Evolutionary conservation across 345 rosid species (phyloP).

Genomic region (Rhizophora apiculata): DNA sequence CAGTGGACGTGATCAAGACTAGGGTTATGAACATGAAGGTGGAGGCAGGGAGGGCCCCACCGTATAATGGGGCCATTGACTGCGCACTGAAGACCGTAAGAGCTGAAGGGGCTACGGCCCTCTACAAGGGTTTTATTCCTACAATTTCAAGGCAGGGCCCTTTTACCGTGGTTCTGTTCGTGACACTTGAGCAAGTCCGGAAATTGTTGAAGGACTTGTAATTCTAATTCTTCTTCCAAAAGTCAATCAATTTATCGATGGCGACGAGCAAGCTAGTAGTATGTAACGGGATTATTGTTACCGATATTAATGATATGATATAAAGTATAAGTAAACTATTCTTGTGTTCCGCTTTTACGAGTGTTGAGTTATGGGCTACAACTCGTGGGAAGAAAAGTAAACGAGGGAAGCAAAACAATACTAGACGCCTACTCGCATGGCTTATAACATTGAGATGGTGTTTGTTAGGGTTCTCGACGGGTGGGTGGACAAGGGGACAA

Average conservation of each 20-base stretch:
- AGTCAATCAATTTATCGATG: not conserved
- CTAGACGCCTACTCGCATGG: too few relatives aligned
- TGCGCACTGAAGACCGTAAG: slow-evolving; percentile 64
- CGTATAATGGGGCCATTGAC: slow-evolving; percentile 62
- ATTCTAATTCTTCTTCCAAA: slow-evolving; percentile 15
- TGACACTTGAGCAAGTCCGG: slow-evolving; percentile 72
- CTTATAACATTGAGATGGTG: too few relatives aligned
- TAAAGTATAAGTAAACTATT: too few relatives aligned
- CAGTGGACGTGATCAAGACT: slow-evolving; percentile 81
- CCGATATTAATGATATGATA: too few relatives aligned
- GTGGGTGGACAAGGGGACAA: too few relatives aligned
- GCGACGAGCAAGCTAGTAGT: too few relatives aligned
- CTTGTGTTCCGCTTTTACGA: too few relatives aligned
- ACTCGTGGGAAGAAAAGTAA: too few relatives aligned
- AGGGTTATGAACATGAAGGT: slow-evolving; percentile 86
- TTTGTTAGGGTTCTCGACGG: too few relatives aligned
- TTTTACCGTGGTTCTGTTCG: slow-evolving; percentile 72
- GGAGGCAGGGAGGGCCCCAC: slow-evolving; percentile 44
- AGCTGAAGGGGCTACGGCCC: slow-evolving; percentile 62
- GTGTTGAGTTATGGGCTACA: too few relatives aligned
- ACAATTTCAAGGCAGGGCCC: slow-evolving; percentile 81
- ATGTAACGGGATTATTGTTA: too few relatives aligned
- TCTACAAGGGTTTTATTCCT: slow-evolving; percentile 72
- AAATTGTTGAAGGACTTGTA: slow-evolving; percentile 56
- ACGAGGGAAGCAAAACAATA: too few relatives aligned